Base-by-base conservation (phyloP, 768 basidiomycete genomes). In the Agaricus bisporus region DNA sequence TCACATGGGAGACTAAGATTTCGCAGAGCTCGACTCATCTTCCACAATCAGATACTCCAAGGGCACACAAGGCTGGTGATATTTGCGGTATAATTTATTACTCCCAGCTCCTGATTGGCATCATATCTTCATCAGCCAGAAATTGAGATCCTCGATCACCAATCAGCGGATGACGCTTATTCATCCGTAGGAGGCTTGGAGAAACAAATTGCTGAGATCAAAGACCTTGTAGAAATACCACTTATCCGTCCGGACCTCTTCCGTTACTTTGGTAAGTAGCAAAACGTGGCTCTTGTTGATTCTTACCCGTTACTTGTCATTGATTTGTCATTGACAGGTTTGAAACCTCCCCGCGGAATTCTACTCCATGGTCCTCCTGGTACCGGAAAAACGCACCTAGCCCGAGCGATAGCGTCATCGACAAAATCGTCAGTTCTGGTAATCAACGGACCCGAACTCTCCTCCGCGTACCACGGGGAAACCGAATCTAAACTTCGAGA, bases 331-430 rank as follows among this genome's bases (percentile, higher is more conserved):
- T 42, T 48, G 37, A 56, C 22, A 75, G 92, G 90, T 35, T 76
- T 99, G n/a, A 94, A 90, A 61, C 95, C 95, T 14, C 95, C 95
- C n/a, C 84, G 91, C 43, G 97, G 97, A 4, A 88, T 98, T 42
- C 79, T 98, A 17, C 80, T 99, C 1, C 87, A 98, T 66, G 97
- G 97, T 10, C 95, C 94, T 10, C 93, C 97, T 2, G 97, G 97
- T 36, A 98, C 97, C 8, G 97, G 97, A 14, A 99, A 99, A 71
- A 99, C 97, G 0, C 93, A 97, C 63, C 75, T 99, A 2, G 95
- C 97, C 10, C 85, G 93, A 57, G 91, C 94, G 12, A 94, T 99
- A 55, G 94, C 95, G 3, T 79, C 85, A 0, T 91, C 94, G 5
- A 90, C 89, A 1, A 80, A 79, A 28, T 89, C 93, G 6, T 83